Percentiles rank a stretch among this genome's conserved stretches.
Conservation (phyloP, 768 basidiomycete genomes). For the Amanita inopinata region DNA sequence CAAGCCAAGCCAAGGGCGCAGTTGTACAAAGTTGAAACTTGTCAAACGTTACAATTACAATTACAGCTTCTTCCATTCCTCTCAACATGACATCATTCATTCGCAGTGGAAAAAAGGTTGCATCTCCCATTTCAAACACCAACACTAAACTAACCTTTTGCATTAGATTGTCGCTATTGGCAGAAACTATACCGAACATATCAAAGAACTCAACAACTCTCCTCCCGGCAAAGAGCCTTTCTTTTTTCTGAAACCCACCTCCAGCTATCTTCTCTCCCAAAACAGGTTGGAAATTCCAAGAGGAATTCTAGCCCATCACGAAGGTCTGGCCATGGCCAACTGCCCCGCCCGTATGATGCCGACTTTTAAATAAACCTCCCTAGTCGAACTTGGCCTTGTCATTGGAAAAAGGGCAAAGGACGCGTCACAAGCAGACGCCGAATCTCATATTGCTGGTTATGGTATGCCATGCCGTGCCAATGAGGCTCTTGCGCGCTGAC, state of each 20-base stretch:
- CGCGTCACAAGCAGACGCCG: slow-evolving; percentile 63
- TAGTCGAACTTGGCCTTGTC: slow-evolving; percentile 95
- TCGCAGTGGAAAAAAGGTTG: slow-evolving; percentile 7
- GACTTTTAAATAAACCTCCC: slow-evolving; percentile 4
- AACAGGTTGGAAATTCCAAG: slow-evolving; percentile 79
- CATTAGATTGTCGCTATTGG: slow-evolving; percentile 89
- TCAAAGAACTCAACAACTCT: slow-evolving; percentile 85
- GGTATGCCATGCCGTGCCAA: no score
- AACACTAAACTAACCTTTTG: background rate
- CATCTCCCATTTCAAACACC: background rate
- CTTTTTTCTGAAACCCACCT: slow-evolving; percentile 97
- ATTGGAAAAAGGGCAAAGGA: slow-evolving; percentile 85
- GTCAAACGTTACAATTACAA: background rate
- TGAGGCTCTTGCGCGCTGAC: background rate
- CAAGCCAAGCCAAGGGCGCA: background rate
- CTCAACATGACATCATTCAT: no score
- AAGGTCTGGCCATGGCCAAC: slow-evolving; percentile 48
- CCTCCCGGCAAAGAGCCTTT: slow-evolving; percentile 92
- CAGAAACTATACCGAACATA: slow-evolving; percentile 86
- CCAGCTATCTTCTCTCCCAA: slow-evolving; percentile 71
- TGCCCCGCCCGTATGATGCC: background rate
- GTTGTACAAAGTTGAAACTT: background rate
- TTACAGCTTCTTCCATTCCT: background rate
- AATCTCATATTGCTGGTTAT: slow-evolving; percentile 83
- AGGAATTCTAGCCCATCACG: slow-evolving; percentile 82